Percentiles rank a stretch among this genome's conserved stretches.
Evolutionary conservation across 805 yeast genomes (phyloP).

Genomic region (Suhomyces kilbournensis): DNA sequence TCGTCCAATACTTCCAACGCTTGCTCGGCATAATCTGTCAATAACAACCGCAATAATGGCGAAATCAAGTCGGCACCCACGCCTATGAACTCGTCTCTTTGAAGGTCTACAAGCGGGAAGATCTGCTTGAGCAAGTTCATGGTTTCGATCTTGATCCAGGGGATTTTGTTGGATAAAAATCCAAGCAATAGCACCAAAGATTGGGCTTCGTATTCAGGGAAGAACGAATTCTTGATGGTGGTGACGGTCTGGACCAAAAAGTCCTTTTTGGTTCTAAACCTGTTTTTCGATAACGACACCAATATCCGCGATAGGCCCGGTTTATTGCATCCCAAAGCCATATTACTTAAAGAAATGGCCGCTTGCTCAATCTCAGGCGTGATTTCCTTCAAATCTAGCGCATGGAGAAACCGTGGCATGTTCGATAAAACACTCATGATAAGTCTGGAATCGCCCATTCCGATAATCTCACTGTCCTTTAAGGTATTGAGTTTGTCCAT

Average conservation of each 20-base stretch:
- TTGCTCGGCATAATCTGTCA: conserved; percentile 83
- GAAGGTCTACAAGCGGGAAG: conserved; percentile 74
- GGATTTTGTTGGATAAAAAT: conserved; percentile 66
- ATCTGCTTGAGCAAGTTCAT: conserved; percentile 71
- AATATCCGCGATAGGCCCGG: conserved; percentile 67
- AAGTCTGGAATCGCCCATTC: conserved; percentile 65
- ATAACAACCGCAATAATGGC: conserved; percentile 73
- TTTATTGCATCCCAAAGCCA: conserved; percentile 59
- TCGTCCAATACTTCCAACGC: conserved; percentile 90
- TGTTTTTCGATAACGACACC: conserved; percentile 68
- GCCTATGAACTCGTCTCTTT: conserved; percentile 74
- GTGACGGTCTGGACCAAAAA: conserved; percentile 78
- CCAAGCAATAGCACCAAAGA: conserved; percentile 76
- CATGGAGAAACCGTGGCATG: conserved; percentile 80
- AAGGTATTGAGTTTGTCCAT: conserved; percentile 67
- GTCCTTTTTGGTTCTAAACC: conserved; percentile 88
- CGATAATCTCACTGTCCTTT: conserved; percentile 73
- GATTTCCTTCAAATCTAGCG: conserved; percentile 56
- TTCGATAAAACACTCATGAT: conserved; percentile 72
- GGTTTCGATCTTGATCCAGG: conserved; percentile 80
- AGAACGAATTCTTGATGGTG: conserved; percentile 63
- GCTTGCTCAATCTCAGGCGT: conserved; percentile 48
- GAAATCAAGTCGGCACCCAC: conserved; percentile 94
- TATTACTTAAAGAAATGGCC: conserved; percentile 43
- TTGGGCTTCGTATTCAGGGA: conserved; percentile 72